Evolutionary conservation across 1,284 basidiomycete genomes (phyloP).

Genomic region (Apiotrichum brassicae): DNA sequence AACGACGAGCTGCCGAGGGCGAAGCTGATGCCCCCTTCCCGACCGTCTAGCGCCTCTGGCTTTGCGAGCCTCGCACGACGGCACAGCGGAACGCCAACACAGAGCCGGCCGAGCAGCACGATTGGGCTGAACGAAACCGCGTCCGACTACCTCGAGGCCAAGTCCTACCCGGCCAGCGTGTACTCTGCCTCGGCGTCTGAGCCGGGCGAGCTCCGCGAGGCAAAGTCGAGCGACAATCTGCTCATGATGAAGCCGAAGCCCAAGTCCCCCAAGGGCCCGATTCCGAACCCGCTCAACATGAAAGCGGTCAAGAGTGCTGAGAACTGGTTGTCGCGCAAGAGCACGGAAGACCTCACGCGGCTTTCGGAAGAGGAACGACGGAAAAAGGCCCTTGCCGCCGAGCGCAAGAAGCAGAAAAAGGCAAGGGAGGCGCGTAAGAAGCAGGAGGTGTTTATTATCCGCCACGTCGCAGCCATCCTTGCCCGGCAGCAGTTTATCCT

Average conservation of each 20-base stretch:
- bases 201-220: not conserved
- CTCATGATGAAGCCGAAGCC: conserved; percentile 21
- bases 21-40: not conserved
- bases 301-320: conserved; percentile 32
- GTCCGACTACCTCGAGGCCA: not conserved
- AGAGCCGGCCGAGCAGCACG: not conserved
- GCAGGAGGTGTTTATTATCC: conserved; percentile 76
- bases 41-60: conserved; percentile 4
- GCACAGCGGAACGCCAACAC: not conserved
- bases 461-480: conserved; percentile 79
- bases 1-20: not conserved
- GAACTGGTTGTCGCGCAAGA: conserved; percentile 30
- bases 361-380: conserved; percentile 46
- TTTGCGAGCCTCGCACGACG: not conserved
- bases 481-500: conserved; percentile 83
- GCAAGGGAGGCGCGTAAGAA: conserved; percentile 61
- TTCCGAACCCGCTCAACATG: conserved; percentile 22
- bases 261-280: conserved; percentile 15
- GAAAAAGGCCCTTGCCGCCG: conserved; percentile 52
- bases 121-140: conserved; percentile 9
- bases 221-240: conserved; percentile 33
- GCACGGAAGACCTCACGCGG: not conserved
- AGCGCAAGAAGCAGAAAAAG: conserved; percentile 48
- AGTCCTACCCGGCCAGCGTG: conserved; percentile 33
- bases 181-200: conserved; percentile 25